A percentile compares a stretch with the other conserved stretches of the same genome.
Conservation (phyloP, 306 rosid species). For the Vigna trinervia region DNA sequence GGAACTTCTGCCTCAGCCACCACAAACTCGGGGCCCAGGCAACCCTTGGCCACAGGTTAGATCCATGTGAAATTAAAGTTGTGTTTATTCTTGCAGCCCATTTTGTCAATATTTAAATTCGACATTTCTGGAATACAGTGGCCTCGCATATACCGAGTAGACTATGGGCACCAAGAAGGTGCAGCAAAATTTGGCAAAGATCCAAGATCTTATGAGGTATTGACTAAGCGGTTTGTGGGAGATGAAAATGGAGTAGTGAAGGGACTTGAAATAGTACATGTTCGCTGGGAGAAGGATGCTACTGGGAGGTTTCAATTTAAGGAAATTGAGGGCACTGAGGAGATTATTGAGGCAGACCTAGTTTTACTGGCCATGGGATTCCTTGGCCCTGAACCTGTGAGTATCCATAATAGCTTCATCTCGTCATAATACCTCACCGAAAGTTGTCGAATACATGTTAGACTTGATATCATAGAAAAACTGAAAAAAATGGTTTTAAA, state of each 20-base stretch:
- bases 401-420: constrained; percentile 43
- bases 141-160: constrained; percentile 93
- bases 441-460: too few relatives aligned
- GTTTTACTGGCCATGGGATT: constrained; percentile 95
- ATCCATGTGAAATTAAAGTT: background rate
- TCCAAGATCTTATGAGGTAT: constrained; percentile 90
- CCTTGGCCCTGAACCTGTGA: constrained; percentile 96
- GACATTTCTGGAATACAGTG: constrained; percentile 66
- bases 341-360: constrained; percentile 83
- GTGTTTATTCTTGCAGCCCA: background rate
- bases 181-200: constrained; percentile 88
- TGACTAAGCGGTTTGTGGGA: constrained; percentile 90
- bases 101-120: background rate
- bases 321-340: constrained; percentile 93
- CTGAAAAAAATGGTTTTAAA: too few relatives aligned
- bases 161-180: constrained; percentile 97
- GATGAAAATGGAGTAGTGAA: constrained; percentile 81
- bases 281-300: constrained; percentile 91
- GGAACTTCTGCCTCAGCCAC: constrained; percentile 25
- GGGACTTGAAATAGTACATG: constrained; percentile 83
- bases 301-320: constrained; percentile 78
- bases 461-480: background rate
- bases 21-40: constrained; percentile 22
- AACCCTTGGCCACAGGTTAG: constrained; percentile 28
- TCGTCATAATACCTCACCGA: background rate